Evolutionary conservation across 2,329 filamentous ascomycete species (phyloP), one percentile per base, ranked within the genome.

Genomic region (Fusarium subglutinans): DNA sequence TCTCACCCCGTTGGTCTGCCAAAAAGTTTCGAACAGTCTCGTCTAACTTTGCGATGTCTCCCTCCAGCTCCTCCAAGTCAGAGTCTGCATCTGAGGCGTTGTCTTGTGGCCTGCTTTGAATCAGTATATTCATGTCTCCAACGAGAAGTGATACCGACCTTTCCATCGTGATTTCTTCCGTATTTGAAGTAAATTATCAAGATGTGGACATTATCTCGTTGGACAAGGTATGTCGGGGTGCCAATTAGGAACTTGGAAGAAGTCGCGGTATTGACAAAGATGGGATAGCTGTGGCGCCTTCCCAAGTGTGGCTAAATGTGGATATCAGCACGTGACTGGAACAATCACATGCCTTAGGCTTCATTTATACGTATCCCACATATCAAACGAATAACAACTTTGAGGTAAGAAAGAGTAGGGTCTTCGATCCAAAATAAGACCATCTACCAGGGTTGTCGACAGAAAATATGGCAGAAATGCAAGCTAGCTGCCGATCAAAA

Each of bases 11-110:
- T 55, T 85, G 84, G 6, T 80, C 79, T 8, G 81, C 82, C 17
- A 86, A 73, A 44, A 86, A 86, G 33, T 81, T 78, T 45, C 82
- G 79, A 13, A 86, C 84, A 8, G 84, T 82, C 66, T 83, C 80
- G 56, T 86, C 83, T 63, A 82, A 83, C 63, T 81, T 85, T 54
- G 82, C 83, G 58, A 86, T 86, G 50, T 86, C 84, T 20, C 80
- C 81, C 60, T 84, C 80, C 14, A 86, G 79, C 74, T 85, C 83
- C 68, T 85, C 82, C n/a, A 84, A 76, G 61, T 86, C 84, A 22
- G 84, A 86, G 63, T 86, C 84, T 26, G 82, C 83, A 63, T 86
- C 84, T 17, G 84, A 85, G 10, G 78, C 76, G 30, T 77, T 80
- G 35, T 66, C 58, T 33, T 72, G 53, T 28, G 60, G 72, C 53